phyloP scores from a whole-genome alignment of 2,329 filamentous ascomycete species.

The Arachnomyces sp. region DNA sequence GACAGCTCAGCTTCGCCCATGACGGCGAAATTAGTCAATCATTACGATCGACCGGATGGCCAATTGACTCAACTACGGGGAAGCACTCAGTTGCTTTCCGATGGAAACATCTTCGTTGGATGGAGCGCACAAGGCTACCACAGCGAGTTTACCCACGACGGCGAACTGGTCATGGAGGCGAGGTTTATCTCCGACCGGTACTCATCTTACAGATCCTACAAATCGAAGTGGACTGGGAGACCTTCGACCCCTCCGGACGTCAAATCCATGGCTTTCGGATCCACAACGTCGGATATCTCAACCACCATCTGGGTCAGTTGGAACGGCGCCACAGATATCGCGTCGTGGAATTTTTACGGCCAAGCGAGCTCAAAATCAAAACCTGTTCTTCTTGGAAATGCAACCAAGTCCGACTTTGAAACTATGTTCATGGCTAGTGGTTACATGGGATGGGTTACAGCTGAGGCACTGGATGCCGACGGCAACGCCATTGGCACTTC shows the following conservation, averaged over 20 bases:
- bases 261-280: constrained; percentile 23
- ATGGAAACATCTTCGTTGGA: constrained; percentile 28
- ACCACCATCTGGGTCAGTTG: constrained; percentile 27
- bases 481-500: constrained; percentile 20
- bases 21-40: constrained; percentile 20
- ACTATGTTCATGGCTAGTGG: constrained; percentile 26
- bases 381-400: constrained; percentile 19
- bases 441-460: constrained; percentile 25
- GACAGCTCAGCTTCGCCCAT: constrained; percentile 20
- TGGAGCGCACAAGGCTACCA: constrained; percentile 30
- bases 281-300: constrained; percentile 16
- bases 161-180: constrained; percentile 25
- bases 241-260: constrained; percentile 23
- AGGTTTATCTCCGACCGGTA: constrained; percentile 24
- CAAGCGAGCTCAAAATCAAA: constrained; percentile 20
- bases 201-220: constrained; percentile 34
- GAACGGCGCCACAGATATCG: constrained; percentile 34
- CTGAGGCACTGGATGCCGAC: constrained; percentile 21
- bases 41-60: constrained; percentile 26
- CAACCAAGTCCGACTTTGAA: constrained; percentile 29
- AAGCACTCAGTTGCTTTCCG: constrained; percentile 26
- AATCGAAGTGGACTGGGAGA: constrained; percentile 27
- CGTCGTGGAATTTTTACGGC: constrained; percentile 26
- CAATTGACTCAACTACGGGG: constrained; percentile 26
- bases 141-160: constrained; percentile 24